Evolutionary conservation across 1,284 basidiomycete genomes (phyloP).

Genomic region (Moesziomyces aphidis): DNA sequence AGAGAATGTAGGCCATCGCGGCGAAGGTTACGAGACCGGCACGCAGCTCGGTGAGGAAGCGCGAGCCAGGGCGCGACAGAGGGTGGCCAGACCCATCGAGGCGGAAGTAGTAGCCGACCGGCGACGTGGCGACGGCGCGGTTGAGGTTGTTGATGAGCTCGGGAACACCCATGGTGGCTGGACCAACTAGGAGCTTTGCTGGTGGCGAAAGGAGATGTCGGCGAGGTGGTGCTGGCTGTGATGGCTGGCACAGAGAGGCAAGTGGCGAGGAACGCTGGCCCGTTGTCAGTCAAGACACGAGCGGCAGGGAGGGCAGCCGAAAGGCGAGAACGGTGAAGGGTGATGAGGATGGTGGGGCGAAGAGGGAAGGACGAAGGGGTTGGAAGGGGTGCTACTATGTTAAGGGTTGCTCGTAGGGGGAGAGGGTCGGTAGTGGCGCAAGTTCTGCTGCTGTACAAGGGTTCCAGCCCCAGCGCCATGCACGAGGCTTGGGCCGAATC

Average conservation of each 20-base stretch:
- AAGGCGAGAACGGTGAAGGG: neutral
- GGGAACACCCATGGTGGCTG: constrained; percentile 22
- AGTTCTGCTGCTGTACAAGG: neutral
- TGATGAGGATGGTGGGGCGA: constrained; percentile 5
- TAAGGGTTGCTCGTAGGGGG: constrained; percentile 1
- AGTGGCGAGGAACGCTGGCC: neutral
- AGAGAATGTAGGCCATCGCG: constrained; percentile 73
- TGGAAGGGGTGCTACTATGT: constrained; percentile 1
- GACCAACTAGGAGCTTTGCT: neutral
- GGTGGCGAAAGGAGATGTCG: neutral
- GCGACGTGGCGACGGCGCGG: constrained; percentile 74
- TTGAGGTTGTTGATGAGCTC: constrained; percentile 62
- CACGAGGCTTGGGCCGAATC: neutral
- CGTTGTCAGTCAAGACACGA: constrained; percentile 42
- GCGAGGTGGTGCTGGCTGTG: neutral
- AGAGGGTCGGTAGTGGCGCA: neutral
- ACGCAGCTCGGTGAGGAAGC: constrained; percentile 71
- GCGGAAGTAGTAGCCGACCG: constrained; percentile 82
- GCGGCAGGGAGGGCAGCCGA: neutral
- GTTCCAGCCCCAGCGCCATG: neutral
- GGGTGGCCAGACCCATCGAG: constrained; percentile 84
- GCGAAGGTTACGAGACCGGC: constrained; percentile 65
- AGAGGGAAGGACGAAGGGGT: neutral
- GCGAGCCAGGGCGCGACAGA: constrained; percentile 79
- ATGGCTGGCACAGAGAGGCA: neutral